phyloP scores from a whole-genome alignment of 2,329 filamentous ascomycete species.

The Penicillium digitatum region DNA sequence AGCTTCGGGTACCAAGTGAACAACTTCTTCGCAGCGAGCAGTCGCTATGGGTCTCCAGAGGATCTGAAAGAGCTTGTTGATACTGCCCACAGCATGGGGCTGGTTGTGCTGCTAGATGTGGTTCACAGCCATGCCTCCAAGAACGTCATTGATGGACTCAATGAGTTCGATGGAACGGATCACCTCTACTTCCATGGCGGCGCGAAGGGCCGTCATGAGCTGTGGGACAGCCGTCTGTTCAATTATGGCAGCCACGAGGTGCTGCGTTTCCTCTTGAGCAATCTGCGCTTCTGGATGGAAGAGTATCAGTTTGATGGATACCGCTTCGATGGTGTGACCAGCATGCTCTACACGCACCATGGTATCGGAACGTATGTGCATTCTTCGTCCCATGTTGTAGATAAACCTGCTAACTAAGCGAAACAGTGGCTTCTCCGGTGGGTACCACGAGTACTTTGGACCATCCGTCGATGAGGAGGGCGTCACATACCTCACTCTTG shows the following conservation, averaged over 20 bases:
- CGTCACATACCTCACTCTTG: conserved; percentile 90
- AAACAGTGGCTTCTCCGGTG: conserved; percentile 82
- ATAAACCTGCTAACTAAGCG: background rate
- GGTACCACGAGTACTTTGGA: conserved; percentile 98
- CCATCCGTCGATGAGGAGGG: conserved; percentile 85
- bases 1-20: conserved; percentile 99
- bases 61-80: conserved; percentile 96
- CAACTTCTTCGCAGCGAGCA: conserved; percentile 97
- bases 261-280: conserved; percentile 89
- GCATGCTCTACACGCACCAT: conserved; percentile 95
- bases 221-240: conserved; percentile 96
- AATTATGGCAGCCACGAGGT: conserved; percentile 97
- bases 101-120: conserved; percentile 88
- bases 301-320: conserved; percentile 97
- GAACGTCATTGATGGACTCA: conserved; percentile 91
- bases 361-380: conserved; percentile 85
- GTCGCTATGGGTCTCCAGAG: conserved; percentile 87
- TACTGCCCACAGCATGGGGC: conserved; percentile 84
- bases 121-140: conserved; percentile 98
- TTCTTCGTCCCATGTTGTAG: background rate
- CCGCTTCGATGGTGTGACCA: conserved; percentile 95
- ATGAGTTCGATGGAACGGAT: conserved; percentile 92
- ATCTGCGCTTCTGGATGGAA: conserved; percentile 98
- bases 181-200: conserved; percentile 95
- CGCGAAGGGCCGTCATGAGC: conserved; percentile 75